Base-by-base conservation (phyloP, 192 early-diverging fungal species). In the Obelidium mucronatum region DNA sequence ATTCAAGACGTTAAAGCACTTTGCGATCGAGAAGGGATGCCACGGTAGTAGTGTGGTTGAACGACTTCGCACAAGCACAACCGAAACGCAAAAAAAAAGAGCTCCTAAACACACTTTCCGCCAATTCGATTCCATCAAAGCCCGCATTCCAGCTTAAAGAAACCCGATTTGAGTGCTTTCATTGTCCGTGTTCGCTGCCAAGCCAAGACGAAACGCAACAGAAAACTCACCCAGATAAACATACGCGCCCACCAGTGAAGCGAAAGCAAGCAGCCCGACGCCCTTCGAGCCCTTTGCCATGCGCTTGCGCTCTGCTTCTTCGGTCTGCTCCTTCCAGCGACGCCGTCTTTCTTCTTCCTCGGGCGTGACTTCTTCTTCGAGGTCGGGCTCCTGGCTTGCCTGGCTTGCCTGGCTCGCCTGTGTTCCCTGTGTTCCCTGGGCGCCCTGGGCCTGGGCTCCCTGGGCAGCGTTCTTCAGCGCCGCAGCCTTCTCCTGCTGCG, bases 291-390 rank as follows among this genome's bases (percentile, higher is more conserved):
- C 63, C 53, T 64, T 72, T n/a, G 70, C 69, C 72, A 84, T 74
- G 28, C 73, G 67, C 62, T 79, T 79, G 22, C 62, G 53, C 36
- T 84, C 79, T 68, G 77, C 79, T 42, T 77, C 77, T 40, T 84
- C 82, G 6, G 79, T 67, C 24, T 53, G 60, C 40, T 80, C 69
- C 55, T 76, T 80, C 76, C 70, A 84, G 44, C 80, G 73, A 19
- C 77, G 48, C 8, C 77, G 53, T 13, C 77, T 36, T 58, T 84
- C 82, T 39, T 78, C 82, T 40, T 84, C 82, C 31, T 70, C 76
- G 6, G 82, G 82, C 31, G 69, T 70, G 30, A 82, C 26, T 64
- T 77, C 65, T 40, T 75, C 80, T 11, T 65, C 75, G 4, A 67
- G 24, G 34, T 65, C 75, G 13, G 19, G 24, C 51, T 42, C 67